phyloP scores from a whole-genome alignment of 768 basidiomycete species.

The Cystobasidiopsis lactophilus region DNA sequence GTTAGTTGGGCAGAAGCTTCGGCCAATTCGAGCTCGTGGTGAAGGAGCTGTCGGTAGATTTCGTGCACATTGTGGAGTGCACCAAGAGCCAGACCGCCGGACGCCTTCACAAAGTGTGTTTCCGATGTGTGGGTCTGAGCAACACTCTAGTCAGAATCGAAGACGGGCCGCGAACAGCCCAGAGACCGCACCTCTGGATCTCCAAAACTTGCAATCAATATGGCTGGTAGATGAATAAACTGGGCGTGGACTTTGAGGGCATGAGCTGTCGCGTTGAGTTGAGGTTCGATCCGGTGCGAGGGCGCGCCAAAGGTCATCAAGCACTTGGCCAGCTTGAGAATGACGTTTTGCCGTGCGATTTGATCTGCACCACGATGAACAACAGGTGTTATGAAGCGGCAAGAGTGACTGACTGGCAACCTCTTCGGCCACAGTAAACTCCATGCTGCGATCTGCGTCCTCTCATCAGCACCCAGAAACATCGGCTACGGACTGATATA shows the following conservation, averaged over 20 bases:
- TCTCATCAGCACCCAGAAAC: too few species aligned
- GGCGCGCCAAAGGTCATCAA: constrained; percentile 81
- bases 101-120: constrained; percentile 61
- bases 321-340: constrained; percentile 58
- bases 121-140: constrained; percentile 42
- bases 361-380: constrained; percentile 34
- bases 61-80: constrained; percentile 61
- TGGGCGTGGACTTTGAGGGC: constrained; percentile 75
- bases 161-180: background rate
- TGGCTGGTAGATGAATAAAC: constrained; percentile 48
- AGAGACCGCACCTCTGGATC: constrained; percentile 32
- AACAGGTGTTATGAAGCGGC: background rate
- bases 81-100: constrained; percentile 42
- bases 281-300: constrained; percentile 77
- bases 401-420: constrained; percentile 10
- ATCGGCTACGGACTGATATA: too few species aligned
- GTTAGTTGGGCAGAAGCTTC: constrained; percentile 43
- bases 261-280: constrained; percentile 60
- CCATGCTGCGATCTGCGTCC: too few species aligned
- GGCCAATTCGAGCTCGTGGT: constrained; percentile 69
- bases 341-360: constrained; percentile 48
- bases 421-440: constrained; percentile 10
- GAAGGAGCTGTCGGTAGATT: constrained; percentile 63
- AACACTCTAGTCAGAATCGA: constrained; percentile 27
- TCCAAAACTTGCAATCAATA: constrained; percentile 46